Evolutionary conservation across 2,329 filamentous ascomycete genomes (phyloP).

Genomic region (Fusarium sp.): DNA sequence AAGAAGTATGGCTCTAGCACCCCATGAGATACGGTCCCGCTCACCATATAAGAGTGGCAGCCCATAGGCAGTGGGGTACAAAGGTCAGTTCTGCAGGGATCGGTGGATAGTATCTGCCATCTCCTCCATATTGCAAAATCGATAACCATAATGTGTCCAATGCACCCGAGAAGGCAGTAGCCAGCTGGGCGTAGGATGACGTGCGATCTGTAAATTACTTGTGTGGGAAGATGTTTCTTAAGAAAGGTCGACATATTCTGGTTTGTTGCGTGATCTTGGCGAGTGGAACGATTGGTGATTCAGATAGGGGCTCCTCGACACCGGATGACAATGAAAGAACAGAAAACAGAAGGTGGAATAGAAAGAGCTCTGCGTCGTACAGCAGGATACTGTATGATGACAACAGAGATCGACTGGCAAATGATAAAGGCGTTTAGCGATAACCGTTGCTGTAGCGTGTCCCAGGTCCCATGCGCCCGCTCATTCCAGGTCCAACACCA

Average conservation of each 20-base stretch:
- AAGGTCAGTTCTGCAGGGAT: slow-evolving; percentile 33
- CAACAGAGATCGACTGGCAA: slow-evolving; percentile 2
- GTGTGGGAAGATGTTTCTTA: slow-evolving; percentile 63
- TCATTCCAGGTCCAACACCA: slow-evolving; percentile 76
- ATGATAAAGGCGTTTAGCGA: slow-evolving; percentile 57
- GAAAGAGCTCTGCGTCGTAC: slow-evolving; percentile 7
- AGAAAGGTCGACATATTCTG: slow-evolving; percentile 61
- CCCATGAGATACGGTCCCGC: slow-evolving; percentile 18
- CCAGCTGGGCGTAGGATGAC: slow-evolving; percentile 68
- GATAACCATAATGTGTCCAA: slow-evolving; percentile 74
- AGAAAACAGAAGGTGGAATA: slow-evolving; percentile 30
- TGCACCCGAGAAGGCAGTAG: slow-evolving; percentile 63
- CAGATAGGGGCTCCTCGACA: slow-evolving; percentile 46
- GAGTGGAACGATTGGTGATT: slow-evolving; percentile 50
- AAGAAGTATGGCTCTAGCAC: slow-evolving; percentile 37
- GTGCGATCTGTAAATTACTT: slow-evolving; percentile 67
- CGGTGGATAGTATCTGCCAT: slow-evolving; percentile 49
- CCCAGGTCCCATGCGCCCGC: slow-evolving; percentile 66
- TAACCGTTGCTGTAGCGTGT: slow-evolving; percentile 70
- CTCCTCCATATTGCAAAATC: slow-evolving; percentile 66
- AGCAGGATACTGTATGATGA: slow-evolving; percentile 5
- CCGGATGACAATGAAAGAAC: slow-evolving; percentile 46
- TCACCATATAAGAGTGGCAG: slow-evolving; percentile 29
- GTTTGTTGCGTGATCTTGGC: slow-evolving; percentile 54
- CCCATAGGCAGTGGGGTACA: slow-evolving; percentile 45